phyloP scores from a whole-genome alignment of 1,284 basidiomycete genomes.

The Sparassis latifolia region DNA sequence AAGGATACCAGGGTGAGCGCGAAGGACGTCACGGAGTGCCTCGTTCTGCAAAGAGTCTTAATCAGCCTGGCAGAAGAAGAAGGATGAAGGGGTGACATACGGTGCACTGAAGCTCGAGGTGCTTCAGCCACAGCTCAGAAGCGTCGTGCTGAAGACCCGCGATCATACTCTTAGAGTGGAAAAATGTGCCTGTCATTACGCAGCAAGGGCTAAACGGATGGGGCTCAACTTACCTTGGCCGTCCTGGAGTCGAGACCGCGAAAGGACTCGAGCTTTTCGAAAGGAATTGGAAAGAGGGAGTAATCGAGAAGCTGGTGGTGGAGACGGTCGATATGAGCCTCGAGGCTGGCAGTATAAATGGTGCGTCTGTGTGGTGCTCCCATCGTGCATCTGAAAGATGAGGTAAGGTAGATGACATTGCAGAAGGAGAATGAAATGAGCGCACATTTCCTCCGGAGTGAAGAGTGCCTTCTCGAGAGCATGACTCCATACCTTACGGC shows the following conservation, averaged over 20 bases:
- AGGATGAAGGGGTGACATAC: slow-evolving; percentile 29
- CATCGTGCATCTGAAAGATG: slow-evolving; percentile 44
- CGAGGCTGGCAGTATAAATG: slow-evolving; percentile 28
- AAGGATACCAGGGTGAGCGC: background rate
- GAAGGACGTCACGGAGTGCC: background rate
- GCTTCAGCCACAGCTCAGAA: slow-evolving; percentile 46
- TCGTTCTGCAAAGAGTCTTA: no score
- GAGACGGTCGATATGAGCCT: slow-evolving; percentile 25
- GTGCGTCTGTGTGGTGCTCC: slow-evolving; percentile 45
- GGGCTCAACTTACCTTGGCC: slow-evolving; percentile 46
- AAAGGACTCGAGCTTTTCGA: slow-evolving; percentile 21
- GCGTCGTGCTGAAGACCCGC: slow-evolving; percentile 64
- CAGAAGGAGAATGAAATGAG: slow-evolving; percentile 4
- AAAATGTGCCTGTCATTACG: background rate
- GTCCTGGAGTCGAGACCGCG: slow-evolving; percentile 52
- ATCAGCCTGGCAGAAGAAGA: background rate
- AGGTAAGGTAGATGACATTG: background rate
- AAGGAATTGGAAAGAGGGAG: slow-evolving; percentile 18
- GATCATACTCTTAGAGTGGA: slow-evolving; percentile 53
- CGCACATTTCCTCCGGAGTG: slow-evolving; percentile 56
- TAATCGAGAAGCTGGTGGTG: slow-evolving; percentile 21
- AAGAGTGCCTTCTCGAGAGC: slow-evolving; percentile 67
- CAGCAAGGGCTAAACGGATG: background rate
- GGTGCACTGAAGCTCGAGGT: slow-evolving; percentile 60
- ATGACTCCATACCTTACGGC: slow-evolving; percentile 69